phyloP scores from a whole-genome alignment of 2,329 filamentous ascomycete genomes.

The Nothophoma quercina region DNA sequence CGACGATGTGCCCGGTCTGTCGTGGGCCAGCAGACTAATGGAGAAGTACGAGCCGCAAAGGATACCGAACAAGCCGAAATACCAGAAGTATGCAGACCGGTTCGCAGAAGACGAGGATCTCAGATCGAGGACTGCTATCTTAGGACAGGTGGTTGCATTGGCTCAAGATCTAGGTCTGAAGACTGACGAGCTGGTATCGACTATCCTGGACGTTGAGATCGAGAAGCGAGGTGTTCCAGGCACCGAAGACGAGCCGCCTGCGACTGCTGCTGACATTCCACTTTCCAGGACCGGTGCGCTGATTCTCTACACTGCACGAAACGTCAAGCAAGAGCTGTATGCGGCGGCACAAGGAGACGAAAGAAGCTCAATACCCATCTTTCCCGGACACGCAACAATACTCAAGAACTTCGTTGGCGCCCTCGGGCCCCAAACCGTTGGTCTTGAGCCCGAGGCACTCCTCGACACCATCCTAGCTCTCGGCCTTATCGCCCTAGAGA shows the following conservation, averaged over 20 bases:
- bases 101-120: constrained; percentile 71
- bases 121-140: constrained; percentile 68
- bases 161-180: constrained; percentile 64
- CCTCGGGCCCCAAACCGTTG: constrained; percentile 45
- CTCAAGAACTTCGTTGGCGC: constrained; percentile 60
- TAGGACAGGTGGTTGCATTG: constrained; percentile 76
- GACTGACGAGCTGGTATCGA: constrained; percentile 56
- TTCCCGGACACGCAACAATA: constrained; percentile 61
- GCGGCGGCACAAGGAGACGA: constrained; percentile 47
- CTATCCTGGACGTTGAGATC: constrained; percentile 51
- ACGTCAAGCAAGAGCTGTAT: constrained; percentile 59
- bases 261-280: constrained; percentile 61
- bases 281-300: constrained; percentile 64
- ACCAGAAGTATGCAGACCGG: constrained; percentile 67
- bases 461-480: constrained; percentile 63
- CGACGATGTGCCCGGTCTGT: constrained; percentile 58
- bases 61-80: constrained; percentile 63
- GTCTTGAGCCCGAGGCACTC: constrained; percentile 58
- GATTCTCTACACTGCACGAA: constrained; percentile 62
- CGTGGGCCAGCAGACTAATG: constrained; percentile 65
- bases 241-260: constrained; percentile 64
- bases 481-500: constrained; percentile 58
- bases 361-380: constrained; percentile 55
- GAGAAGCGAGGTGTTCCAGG: constrained; percentile 53
- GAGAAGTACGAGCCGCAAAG: constrained; percentile 73